Percentiles rank a stretch among this genome's conserved stretches.
Conservation (phyloP, 2,329 filamentous ascomycete species). For the Parascedosporium putredinis region DNA sequence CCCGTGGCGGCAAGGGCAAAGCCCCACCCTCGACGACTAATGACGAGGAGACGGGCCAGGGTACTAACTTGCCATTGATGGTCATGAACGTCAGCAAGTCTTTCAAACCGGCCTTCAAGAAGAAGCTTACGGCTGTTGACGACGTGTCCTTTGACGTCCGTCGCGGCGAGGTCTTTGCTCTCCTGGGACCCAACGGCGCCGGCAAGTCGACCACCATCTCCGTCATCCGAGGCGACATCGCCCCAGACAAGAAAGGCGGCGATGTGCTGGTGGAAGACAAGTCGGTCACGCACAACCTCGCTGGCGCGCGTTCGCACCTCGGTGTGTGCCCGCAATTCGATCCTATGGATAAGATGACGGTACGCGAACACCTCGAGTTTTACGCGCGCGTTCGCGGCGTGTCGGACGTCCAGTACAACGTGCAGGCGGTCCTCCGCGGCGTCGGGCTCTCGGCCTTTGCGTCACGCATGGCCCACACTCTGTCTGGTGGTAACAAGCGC, state of each 20-base stretch:
- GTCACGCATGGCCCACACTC: constrained; percentile 62
- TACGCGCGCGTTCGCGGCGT: constrained; percentile 81
- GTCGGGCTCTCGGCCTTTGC: constrained; percentile 66
- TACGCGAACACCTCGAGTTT: constrained; percentile 74
- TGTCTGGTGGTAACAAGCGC: constrained; percentile 89
- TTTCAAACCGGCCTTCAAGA: constrained; percentile 41
- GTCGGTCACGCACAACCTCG: constrained; percentile 62
- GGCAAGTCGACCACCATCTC: constrained; percentile 88
- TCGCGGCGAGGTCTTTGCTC: constrained; percentile 73
- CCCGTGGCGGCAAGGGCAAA: constrained; percentile 17
- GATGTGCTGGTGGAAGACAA: constrained; percentile 72
- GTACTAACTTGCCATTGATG: constrained; percentile 62
- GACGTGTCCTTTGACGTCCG: constrained; percentile 77
- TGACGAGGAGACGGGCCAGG: constrained; percentile 54
- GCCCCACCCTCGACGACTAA: constrained; percentile 14
- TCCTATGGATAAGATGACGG: constrained; percentile 85
- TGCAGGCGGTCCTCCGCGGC: constrained; percentile 65
- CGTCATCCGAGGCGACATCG: constrained; percentile 80
- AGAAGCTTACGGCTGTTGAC: constrained; percentile 67
- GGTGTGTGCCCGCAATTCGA: constrained; percentile 90
- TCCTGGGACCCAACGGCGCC: constrained; percentile 83
- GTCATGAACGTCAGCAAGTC: constrained; percentile 71
- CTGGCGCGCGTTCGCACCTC: constrained; percentile 62
- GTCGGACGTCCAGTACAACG: constrained; percentile 63
- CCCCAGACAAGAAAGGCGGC: constrained; percentile 60